Percentiles rank a stretch among this genome's conserved stretches.
These are phyloP conservation scores for Wallacemonas sp. DNA, from an alignment of 208 protist genomes.

Conservation along the genomic window DNA sequence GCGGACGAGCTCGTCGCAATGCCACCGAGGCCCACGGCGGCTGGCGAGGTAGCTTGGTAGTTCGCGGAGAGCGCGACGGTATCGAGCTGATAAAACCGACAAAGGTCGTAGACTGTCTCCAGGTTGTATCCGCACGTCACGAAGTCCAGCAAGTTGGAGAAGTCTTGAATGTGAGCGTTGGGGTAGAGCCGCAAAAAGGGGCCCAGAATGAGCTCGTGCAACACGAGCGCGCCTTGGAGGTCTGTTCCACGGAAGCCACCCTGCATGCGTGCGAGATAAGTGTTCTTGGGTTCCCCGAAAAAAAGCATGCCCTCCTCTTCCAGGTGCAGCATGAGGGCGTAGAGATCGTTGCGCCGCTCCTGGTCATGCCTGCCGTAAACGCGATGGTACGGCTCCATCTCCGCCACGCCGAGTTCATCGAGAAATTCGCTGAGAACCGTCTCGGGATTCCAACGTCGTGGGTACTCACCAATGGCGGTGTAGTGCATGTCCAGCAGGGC, in stretches of 20 bases:
- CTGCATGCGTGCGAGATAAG: slow-evolving; percentile 80
- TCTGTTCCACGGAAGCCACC: slow-evolving; percentile 84
- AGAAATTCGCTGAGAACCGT: slow-evolving; percentile 50
- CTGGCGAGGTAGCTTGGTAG: slow-evolving; percentile 76
- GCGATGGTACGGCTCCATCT: slow-evolving; percentile 51
- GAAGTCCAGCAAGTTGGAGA: slow-evolving; percentile 90
- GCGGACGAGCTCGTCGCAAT: slow-evolving; percentile 72
- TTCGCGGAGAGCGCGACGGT: slow-evolving; percentile 70
- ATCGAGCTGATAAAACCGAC: slow-evolving; percentile 84
- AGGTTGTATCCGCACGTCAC: slow-evolving; percentile 91
- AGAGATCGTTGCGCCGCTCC: slow-evolving; percentile 71
- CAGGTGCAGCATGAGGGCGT: slow-evolving; percentile 75
- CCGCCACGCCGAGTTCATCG: slow-evolving; percentile 47
- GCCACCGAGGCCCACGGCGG: slow-evolving; percentile 81
- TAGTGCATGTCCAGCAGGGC: slow-evolving; percentile 89
- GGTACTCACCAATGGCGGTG: slow-evolving; percentile 72
- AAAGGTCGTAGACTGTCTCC: slow-evolving; percentile 92
- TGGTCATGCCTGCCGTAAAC: slow-evolving; percentile 53
- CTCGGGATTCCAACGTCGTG: slow-evolving; percentile 82
- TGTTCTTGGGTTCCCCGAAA: slow-evolving; percentile 78
- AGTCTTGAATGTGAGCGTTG: slow-evolving; percentile 87
- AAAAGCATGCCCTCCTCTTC: slow-evolving; percentile 82
- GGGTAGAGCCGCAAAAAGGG: slow-evolving; percentile 87
- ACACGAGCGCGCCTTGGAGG: slow-evolving; percentile 83
- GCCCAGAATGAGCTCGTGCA: slow-evolving; percentile 79